A percentile compares a stretch with the other conserved stretches of the same genome.
Conservation (phyloP, 345 rosid species). For the Ricinus communis region DNA sequence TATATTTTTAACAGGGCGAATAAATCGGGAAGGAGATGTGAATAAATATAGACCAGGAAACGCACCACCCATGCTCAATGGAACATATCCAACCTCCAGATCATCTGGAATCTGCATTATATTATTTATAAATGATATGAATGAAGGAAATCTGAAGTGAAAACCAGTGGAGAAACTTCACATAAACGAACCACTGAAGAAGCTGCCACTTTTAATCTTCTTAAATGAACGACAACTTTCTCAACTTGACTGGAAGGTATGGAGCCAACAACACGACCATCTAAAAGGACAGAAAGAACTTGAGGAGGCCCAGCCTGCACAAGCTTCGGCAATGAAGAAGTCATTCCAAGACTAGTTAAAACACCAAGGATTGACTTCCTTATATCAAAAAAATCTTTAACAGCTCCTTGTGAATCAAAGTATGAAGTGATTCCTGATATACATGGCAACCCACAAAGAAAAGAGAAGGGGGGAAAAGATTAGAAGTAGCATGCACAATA, state of each 20-base stretch:
- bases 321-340: constrained; percentile 74
- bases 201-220: constrained; percentile 78
- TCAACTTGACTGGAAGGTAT: constrained; percentile 55
- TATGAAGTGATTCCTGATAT: constrained; percentile 78
- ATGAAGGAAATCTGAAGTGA: not conserved
- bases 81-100: constrained; percentile 94
- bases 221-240: constrained; percentile 66
- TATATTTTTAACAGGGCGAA: constrained; percentile 79
- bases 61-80: constrained; percentile 85
- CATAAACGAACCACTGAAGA: constrained; percentile 60
- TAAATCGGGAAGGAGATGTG: constrained; percentile 85
- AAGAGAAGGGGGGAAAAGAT: not conserved
- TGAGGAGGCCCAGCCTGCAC: constrained; percentile 82
- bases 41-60: constrained; percentile 86
- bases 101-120: constrained; percentile 79
- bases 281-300: constrained; percentile 75
- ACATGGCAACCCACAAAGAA: not conserved
- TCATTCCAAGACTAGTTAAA: constrained; percentile 80
- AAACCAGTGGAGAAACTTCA: constrained; percentile 5
- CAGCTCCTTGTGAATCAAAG: constrained; percentile 68
- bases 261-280: constrained; percentile 85
- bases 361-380: constrained; percentile 61
- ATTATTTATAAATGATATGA: constrained; percentile 14
- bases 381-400: constrained; percentile 68
- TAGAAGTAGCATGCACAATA: not conserved